A percentile compares a stretch with the other conserved stretches of the same genome.
Evolutionary conservation across 768 basidiomycete genomes (phyloP).

Genomic region (Melanogaster broomeanus): DNA sequence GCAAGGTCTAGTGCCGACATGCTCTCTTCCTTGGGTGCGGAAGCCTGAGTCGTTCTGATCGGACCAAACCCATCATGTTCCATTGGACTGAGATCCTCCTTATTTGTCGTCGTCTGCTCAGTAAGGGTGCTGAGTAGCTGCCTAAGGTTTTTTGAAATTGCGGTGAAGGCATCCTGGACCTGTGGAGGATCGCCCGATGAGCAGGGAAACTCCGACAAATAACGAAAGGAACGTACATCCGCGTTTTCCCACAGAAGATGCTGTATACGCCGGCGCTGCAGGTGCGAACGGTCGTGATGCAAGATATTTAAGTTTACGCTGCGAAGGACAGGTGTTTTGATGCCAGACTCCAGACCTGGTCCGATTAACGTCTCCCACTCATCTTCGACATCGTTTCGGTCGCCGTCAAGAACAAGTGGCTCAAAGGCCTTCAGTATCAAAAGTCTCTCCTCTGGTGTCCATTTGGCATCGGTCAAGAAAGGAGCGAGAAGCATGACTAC

Average conservation of each 20-base stretch:
- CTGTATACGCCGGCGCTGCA: conserved; percentile 46
- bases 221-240: conserved; percentile 52
- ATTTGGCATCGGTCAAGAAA: conserved; percentile 40
- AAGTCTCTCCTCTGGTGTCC: conserved; percentile 65
- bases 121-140: conserved; percentile 41
- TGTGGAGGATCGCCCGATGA: conserved; percentile 24
- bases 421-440: conserved; percentile 67
- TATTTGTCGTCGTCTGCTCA: conserved; percentile 14
- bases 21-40: conserved; percentile 30
- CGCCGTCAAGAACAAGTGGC: conserved; percentile 53
- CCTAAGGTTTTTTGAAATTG: conserved; percentile 37
- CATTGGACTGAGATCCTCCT: conserved; percentile 32
- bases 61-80: conserved; percentile 62
- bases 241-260: conserved; percentile 63
- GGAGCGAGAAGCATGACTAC: conserved; percentile 45
- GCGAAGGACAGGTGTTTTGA: conserved; percentile 55
- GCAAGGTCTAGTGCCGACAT: conserved; percentile 29
- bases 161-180: conserved; percentile 53
- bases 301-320: conserved; percentile 25
- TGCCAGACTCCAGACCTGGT: conserved; percentile 55
- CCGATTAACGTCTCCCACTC: conserved; percentile 50
- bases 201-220: not conserved
- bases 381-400: conserved; percentile 25
- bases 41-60: conserved; percentile 43
- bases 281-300: conserved; percentile 5